These are phyloP conservation scores for Beauveria sp. DNA, from an alignment of 2,329 filamentous ascomycete genomes.

Conservation along the genomic window DNA sequence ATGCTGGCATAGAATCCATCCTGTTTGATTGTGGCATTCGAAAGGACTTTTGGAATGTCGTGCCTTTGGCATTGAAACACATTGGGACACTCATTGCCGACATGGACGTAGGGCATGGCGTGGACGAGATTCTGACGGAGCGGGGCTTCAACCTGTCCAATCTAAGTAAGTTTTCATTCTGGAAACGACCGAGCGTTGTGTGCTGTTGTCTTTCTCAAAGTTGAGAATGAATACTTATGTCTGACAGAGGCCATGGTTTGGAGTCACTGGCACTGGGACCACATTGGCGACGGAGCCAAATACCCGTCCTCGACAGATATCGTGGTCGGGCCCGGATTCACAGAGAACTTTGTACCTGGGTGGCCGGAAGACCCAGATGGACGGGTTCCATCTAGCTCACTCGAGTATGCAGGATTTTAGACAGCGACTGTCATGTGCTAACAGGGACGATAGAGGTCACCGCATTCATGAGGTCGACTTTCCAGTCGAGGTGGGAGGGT, in stretches of 20 bases:
- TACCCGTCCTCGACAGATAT: slow-evolving; percentile 40
- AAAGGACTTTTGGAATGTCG: slow-evolving; percentile 16
- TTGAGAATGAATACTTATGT: neutral
- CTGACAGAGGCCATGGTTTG: slow-evolving; percentile 2
- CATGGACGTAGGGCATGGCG: slow-evolving; percentile 11
- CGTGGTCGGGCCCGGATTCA: slow-evolving; percentile 46
- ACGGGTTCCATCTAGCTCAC: slow-evolving; percentile 27
- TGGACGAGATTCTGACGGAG: slow-evolving; percentile 15
- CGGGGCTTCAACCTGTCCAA: slow-evolving; percentile 9
- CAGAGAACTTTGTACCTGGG: slow-evolving; percentile 36
- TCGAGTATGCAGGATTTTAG: slow-evolving; percentile 16
- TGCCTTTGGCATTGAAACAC: neutral
- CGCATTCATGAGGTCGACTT: slow-evolving; percentile 23
- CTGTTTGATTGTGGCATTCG: slow-evolving; percentile 15
- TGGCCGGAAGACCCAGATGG: slow-evolving; percentile 33
- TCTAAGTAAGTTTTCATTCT: slow-evolving; percentile 6
- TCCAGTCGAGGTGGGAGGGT: slow-evolving; percentile 26
- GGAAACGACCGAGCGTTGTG: neutral
- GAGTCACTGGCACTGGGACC: slow-evolving; percentile 44
- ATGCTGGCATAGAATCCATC: slow-evolving; percentile 1
- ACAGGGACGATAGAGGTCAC: slow-evolving; percentile 15
- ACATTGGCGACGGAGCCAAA: slow-evolving; percentile 40
- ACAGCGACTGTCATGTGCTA: neutral
- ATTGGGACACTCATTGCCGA: slow-evolving; percentile 9
- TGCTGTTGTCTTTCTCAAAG: fast-evolving